Base-by-base conservation (phyloP, 257 asterid species). In the Solanum chiquidenum region DNA sequence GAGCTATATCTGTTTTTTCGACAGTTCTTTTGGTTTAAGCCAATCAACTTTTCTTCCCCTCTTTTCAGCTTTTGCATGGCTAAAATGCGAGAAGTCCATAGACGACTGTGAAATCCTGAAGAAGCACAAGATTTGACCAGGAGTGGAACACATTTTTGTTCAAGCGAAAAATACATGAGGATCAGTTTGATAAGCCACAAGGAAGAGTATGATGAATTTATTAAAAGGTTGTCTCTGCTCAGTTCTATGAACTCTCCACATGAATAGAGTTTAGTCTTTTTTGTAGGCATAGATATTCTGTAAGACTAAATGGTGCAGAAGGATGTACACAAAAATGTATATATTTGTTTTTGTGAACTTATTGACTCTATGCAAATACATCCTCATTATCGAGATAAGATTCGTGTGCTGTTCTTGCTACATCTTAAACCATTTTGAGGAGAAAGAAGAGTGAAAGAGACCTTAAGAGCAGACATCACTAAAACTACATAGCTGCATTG, bases 61-160 rank as follows among this genome's bases (percentile, higher is more conserved):
- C 66, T 33, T 72, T 89, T 88, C 83, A 95, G 98, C 98, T 49
- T 96, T 95, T 84, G 98, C 97, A 6, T 96, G 99, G 98, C 91
- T 96, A 77, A 93, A 96, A 90, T 96, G 98, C 55, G 96, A 93
- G 80, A 94, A 90, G 12, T 91, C 92, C 79, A 89, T 73, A 2
- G 95, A 93, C 68, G 97, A 96, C 38, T 96, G 98, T 11, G 98
- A 94, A 84, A 84, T 95, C 88, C 95, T 94, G 23, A 90, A 90
- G 6, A 66, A 87, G 58, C 93, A 95, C 91, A 95, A 93, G 91
- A 94, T 25, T 25, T 94, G 31, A 90, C 96, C 0, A 92, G 98
- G 82, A 91, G 98, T 3, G 98, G 98, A 38, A 92, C 89, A 85
- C 95, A 94, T 87, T 95, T 96, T 37, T 97, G 99, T 5, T 91